Base-by-base conservation (phyloP, 2,329 filamentous ascomycete species). In the Ascochyta fabae region DNA sequence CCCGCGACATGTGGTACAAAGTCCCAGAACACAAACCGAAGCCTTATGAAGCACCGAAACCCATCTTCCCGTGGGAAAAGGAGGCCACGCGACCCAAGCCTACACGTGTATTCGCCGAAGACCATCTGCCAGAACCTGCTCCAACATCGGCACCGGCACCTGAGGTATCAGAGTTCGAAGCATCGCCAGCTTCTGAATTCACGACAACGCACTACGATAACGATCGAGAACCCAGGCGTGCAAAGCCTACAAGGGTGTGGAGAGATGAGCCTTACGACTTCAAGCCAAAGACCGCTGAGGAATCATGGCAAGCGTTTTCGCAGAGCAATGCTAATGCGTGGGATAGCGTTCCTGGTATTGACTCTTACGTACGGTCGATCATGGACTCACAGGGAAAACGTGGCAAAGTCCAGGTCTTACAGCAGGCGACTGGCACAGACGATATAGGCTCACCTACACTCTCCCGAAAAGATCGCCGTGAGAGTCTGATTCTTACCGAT, bases 51-150 rank as follows among this genome's bases (percentile, higher is more conserved):
- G 84, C 79, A 58, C 84, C 87, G 13, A 83, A 84, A 43, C 83
- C 87, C 3, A 88, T 98, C 44, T 99, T 99, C 74, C 95, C 95
- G 0, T 99, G 95, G 95, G 95, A 99, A 75, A 78, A 76, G 38
- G 79, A 88, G 59, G 84, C 84, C 15, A 79, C 87, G 54, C 85
- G 84, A 58, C 83, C 88, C 12, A 85, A 81, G 66, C 78, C 86
- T 9, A 85, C 84, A 12, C 85, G 91, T 62, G 82, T 87, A 12
- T 95, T 93, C 68, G 77, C 80, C 42, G 85, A 87, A 56, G 84
- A 87, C 55, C 64, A 75, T 19, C 59, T 67, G 24, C 69, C 73
- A 45, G 67, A 69, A 56, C 68, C 77, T 15, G 72, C 76, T 10
- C 84, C 66, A 13, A 60, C 27, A 80, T 83, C 48, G 9, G 45